Conservation (phyloP, 441 rosid species). For the Viola pubescens region DNA sequence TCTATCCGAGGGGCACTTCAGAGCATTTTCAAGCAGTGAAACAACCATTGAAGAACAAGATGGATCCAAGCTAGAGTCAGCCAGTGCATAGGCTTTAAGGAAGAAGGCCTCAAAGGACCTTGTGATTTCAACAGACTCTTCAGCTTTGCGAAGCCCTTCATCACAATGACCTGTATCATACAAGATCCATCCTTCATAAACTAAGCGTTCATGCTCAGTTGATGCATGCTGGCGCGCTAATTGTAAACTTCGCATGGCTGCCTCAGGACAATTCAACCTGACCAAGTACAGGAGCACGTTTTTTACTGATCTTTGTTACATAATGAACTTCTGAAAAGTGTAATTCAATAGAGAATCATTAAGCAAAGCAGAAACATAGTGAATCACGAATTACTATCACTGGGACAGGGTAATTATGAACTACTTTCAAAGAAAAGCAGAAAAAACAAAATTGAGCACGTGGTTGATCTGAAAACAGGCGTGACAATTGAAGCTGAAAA, state of each 20-base stretch:
- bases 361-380: neutral
- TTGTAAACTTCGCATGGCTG: slow-evolving; percentile 94
- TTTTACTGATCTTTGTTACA: slow-evolving; percentile 1
- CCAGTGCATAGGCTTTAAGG: slow-evolving; percentile 96
- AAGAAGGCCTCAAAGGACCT: slow-evolving; percentile 95
- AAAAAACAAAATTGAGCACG: too few relatives aligned
- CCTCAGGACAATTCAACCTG: slow-evolving; percentile 94
- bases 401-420: too few relatives aligned
- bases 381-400: too few relatives aligned
- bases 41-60: slow-evolving; percentile 75
- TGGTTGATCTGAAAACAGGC: too few relatives aligned
- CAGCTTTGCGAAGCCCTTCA: slow-evolving; percentile 86
- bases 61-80: slow-evolving; percentile 84
- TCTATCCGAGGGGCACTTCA: slow-evolving; percentile 92
- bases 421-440: too few relatives aligned
- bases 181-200: slow-evolving; percentile 96
- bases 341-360: neutral
- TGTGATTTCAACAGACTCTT: slow-evolving; percentile 66
- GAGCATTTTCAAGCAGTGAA: slow-evolving; percentile 83
- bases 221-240: slow-evolving; percentile 85
- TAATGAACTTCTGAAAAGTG: neutral
- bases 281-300: slow-evolving; percentile 5
- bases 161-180: slow-evolving; percentile 93
- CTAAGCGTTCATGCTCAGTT: slow-evolving; percentile 77
- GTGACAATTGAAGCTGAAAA: too few relatives aligned